These are phyloP conservation scores for Saussurea involucrata DNA, from an alignment of 129 eudicot genomes.

Conservation along the genomic window DNA sequence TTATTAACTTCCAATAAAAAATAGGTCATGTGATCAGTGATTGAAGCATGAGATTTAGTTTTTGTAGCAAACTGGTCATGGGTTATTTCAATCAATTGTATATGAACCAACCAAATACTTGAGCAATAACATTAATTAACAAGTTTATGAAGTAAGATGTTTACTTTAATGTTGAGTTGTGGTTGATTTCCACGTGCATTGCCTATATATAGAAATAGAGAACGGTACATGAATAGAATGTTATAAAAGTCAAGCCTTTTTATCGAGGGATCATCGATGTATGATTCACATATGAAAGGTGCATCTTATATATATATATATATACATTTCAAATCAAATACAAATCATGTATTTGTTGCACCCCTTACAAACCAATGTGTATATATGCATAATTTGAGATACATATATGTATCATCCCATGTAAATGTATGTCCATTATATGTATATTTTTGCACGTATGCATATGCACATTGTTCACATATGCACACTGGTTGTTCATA, in stretches of 20 bases:
- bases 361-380: too few species aligned
- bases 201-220: constrained; percentile 14
- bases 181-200: constrained; percentile 23
- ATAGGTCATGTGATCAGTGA: not conserved
- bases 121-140: not conserved
- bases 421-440: too few species aligned
- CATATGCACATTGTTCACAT: too few species aligned
- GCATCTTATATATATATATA: not conserved
- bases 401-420: too few species aligned
- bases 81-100: not conserved
- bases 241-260: not conserved
- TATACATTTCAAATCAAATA: too few species aligned
- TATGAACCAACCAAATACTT: not conserved
- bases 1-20: not conserved
- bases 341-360: too few species aligned
- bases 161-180: constrained; percentile 26
- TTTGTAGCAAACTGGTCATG: not conserved
- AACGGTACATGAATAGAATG: not conserved
- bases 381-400: too few species aligned
- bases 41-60: not conserved
- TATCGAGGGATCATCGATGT: not conserved
- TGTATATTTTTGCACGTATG: too few species aligned
- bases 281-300: not conserved
- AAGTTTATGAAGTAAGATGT: not conserved
- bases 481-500: too few species aligned